Base-by-base conservation (phyloP, 2,329 filamentous ascomycete genomes). In the Xylariales sp. region DNA sequence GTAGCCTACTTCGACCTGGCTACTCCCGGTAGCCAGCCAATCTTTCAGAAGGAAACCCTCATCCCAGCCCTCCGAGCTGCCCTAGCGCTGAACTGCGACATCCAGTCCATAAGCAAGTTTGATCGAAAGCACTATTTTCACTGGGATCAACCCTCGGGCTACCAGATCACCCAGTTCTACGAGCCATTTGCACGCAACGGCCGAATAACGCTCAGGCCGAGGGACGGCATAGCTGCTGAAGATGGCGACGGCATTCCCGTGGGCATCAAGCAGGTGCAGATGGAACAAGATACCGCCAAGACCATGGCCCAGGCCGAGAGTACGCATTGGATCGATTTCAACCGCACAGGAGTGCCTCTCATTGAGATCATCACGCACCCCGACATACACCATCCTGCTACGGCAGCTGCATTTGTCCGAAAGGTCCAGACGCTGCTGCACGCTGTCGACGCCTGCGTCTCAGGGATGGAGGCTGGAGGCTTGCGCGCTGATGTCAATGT, bases 101-200 rank as follows among this genome's bases (percentile, higher is more conserved):
- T 97, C 37, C 85, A 94, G 56, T 69, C 65, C 2, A 73, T 78
- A 50, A 95, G 89, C 60, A 79, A 78, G 38, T 98, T 96, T 65
- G 93, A 98, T 62, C 76, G 93, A 46, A 98, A 98, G 61, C 93
- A 98, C 62, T 98, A 98, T 64, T 97, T 98, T 63, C 95, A 96
- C 69, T 95, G 93, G 78, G 93, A 98, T 61, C 93, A 98, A 62
- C 93, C 93, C 1, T 78, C 88, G 0, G 93, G 93, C 0, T 98
- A 98, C 61, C 93, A 98, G 61, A 95, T 98, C 46, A 98, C 93
- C 2, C 93, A 98, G 57, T 97, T 91, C 66, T 96, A 97, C 60
- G 68, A 80, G 41, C 80, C 81, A 0, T 79, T 84, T 48, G 81
- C 81, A 1, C 78, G 72, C 43, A 72, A 88, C 51, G 93, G 93